phyloP scores from a whole-genome alignment of 2,329 filamentous ascomycete genomes.

The Xenoacremonium recifei region DNA sequence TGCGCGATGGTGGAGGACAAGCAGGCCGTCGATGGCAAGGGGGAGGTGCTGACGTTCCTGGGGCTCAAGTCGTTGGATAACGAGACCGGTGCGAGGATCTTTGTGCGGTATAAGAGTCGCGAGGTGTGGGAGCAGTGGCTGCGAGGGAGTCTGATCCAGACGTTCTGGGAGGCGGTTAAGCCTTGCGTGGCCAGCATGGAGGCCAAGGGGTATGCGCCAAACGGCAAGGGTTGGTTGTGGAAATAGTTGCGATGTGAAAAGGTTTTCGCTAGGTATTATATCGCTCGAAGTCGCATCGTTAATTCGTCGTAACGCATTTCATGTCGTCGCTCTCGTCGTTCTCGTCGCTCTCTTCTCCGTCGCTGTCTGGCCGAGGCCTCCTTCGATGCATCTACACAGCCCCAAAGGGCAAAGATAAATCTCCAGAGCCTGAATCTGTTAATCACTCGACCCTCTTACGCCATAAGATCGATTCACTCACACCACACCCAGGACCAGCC shows the following conservation, averaged over 20 bases:
- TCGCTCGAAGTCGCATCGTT: background rate
- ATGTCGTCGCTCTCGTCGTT: constrained; percentile 5
- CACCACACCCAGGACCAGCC: constrained; percentile 23
- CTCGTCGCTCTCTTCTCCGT: constrained; percentile 14
- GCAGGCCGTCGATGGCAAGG: constrained; percentile 8
- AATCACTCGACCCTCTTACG: background rate
- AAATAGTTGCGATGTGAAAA: constrained; percentile 9
- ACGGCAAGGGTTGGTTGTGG: constrained; percentile 25
- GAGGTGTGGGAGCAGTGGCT: constrained; percentile 20
- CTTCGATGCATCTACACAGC: constrained; percentile 26
- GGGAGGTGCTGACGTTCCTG: constrained; percentile 20
- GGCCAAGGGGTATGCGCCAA: constrained; percentile 16
- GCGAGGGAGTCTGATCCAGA: constrained; percentile 10
- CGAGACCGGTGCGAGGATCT: constrained; percentile 18
- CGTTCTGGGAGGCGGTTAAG: constrained; percentile 21
- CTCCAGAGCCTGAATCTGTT: constrained; percentile 22
- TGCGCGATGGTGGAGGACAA: constrained; percentile 15
- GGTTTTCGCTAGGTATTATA: background rate
- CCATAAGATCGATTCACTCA: constrained; percentile 12
- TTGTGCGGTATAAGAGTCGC: constrained; percentile 19
- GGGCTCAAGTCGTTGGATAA: constrained; percentile 20
- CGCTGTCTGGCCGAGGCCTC: constrained; percentile 17
- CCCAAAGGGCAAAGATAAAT: constrained; percentile 28
- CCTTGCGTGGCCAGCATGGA: constrained; percentile 15
- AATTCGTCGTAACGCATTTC: background rate